Evolutionary conservation across 768 basidiomycete species (phyloP).

Genomic region (Psilocybe cubensis): DNA sequence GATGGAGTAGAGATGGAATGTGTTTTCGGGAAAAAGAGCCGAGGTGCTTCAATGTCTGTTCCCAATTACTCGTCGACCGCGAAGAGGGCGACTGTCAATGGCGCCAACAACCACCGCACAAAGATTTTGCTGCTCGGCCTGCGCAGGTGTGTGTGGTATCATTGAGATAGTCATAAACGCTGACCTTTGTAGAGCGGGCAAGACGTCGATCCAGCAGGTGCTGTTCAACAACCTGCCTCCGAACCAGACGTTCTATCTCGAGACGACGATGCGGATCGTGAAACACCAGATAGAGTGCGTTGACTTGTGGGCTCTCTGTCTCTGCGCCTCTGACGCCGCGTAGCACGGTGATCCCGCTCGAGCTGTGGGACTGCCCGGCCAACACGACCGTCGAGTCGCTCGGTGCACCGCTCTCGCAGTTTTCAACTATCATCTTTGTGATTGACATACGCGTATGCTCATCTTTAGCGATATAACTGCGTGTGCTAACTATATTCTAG

Average conservation of each 20-base stretch:
- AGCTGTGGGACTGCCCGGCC: conserved; percentile 95
- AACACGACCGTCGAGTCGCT: conserved; percentile 82
- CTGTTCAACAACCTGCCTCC: conserved; percentile 85
- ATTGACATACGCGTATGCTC: conserved; percentile 89
- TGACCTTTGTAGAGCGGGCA: conserved; percentile 69
- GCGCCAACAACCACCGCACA: conserved; percentile 44
- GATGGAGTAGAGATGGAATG: neutral
- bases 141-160: conserved; percentile 50
- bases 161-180: conserved; percentile 6
- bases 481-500: conserved; percentile 40
- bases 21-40: neutral
- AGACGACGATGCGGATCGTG: conserved; percentile 78
- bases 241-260: conserved; percentile 89
- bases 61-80: conserved; percentile 33
- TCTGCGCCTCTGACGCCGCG: conserved; percentile 10
- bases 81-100: conserved; percentile 26
- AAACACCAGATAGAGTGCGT: conserved; percentile 83
- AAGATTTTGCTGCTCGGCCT: conserved; percentile 77
- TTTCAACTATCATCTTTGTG: conserved; percentile 88
- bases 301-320: neutral
- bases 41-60: conserved; percentile 13
- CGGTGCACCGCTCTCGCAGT: conserved; percentile 72
- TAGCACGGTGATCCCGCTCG: conserved; percentile 90
- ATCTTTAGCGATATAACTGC: conserved; percentile 3
- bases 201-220: conserved; percentile 89